Evolutionary conservation across 805 yeast genomes (phyloP), one percentile per base, ranked within the genome.

Genomic region (Kurtzmaniella fragi): DNA sequence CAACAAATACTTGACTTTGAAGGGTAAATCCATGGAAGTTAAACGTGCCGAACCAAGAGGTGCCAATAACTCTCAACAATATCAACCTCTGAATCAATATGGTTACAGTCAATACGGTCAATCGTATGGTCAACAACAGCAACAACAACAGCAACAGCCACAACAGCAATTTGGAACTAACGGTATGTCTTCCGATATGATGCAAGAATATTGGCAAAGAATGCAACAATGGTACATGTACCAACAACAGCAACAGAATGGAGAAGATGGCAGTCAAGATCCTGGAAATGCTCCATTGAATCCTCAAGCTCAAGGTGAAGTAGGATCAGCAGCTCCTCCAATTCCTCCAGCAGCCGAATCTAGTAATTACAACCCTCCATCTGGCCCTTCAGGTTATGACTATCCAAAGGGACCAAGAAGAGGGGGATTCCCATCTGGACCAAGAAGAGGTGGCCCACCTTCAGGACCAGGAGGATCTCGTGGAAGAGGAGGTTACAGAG

Each of bases 21-120:
- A 88, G 56, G 96, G 95, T 35, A 86, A 84, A 54, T 74, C 82
- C 40, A 82, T 84, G 78, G 93, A 84, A 61, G 85, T 84, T 44
- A 84, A 84, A 56, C 75, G 88, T 57, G 93, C 93, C 3, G 90
- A 82, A 57, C 90, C 91, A 50, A 75, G 91, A 61, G 82, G 81
- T 48, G 82, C 77, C 58, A 87, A 82, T 40, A 71, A 65, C 38
- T 71, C 59, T 45, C 54, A 54, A 37, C 70, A 61, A 40, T 57
- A 57, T 46, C 55, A 56, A 44, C 60, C 55, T 40, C 66, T 60
- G 38, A 56, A 56, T 43, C 62, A 57, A 31, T 49, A 39, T 51
- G 52, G 40, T 47, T 52, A 52, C 61, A 48, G 45, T 50, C 58
- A 53, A 23, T 59, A 57, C 31, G 56, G 55, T 3, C 71, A 38